Evolutionary conservation across 176 grass and related monocot genomes (phyloP), one percentile per base, ranked within the genome.

Genomic region (Poa pratensis): DNA sequence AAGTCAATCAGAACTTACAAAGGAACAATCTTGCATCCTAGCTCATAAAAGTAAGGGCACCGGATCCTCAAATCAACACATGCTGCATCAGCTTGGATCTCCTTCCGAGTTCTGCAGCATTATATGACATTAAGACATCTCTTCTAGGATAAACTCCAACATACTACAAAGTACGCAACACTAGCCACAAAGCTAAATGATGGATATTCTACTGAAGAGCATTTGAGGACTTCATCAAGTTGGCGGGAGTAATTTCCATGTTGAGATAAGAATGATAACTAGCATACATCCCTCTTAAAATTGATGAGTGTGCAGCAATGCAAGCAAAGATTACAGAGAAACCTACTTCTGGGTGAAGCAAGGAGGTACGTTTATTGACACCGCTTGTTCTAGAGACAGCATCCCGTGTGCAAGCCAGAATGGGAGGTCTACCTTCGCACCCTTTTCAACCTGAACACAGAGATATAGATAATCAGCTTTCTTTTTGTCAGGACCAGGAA

Each of bases 81-180:
- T 28, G 89, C 89, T 26, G 96, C 96, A 92, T 98, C 96, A 86
- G 96, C 96, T 87, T 98, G 91, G 78, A 98, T 88, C 69, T 98
- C 93, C 73, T 95, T 95, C 69, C 83, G 81, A 58, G 88, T 98
- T 86, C 95, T 98, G 91, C 42, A 60, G 18, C 8, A 93, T 85
- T 80, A 82, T 37, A 50, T 51, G 27, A 35, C 63, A 9, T 66
- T 80, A 81, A 32, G 27, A 23, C 46, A 81, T 24, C 18, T 30
- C 72, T 66, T 73, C 23, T 32, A 27, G 59, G 54, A 71, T 35
- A 73, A 73, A 79, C 17, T 82, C 28, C 23, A 87, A 5, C 52
- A 74, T 23, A 26, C 14, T 4, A 60, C 9, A 88, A 61, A 17
- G 9, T 46, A 17, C 7, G 1, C 9, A 50, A 72, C 28, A 70